Evolutionary conservation across 768 basidiomycete species (phyloP), one percentile per base, ranked within the genome.

Genomic region (Mycena filopes): DNA sequence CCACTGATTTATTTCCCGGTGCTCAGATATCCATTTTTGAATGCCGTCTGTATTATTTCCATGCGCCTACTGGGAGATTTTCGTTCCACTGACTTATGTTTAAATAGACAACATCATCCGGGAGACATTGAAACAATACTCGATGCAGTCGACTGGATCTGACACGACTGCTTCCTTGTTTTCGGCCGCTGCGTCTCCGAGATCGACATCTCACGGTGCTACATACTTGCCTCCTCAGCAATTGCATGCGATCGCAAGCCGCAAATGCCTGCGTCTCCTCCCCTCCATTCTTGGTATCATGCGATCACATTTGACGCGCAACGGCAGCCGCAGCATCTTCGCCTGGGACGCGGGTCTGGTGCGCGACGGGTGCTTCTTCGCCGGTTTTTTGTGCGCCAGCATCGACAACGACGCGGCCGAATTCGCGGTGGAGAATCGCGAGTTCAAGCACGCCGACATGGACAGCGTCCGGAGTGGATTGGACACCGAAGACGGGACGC

Each of bases 281-380:
- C 87, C 88, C 5, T 71, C 75, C 15, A 80, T 88, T 16, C 77
- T 87, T 31, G 76, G 80, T 54, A 84, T 87, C 63, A 74, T 90
- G 33, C 84, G 85, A 65, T 77, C 78, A 8, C 86, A 89, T 69
- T 72, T 87, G 23, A 74, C 77, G 2, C 79, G 77, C 23, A 71
- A 69, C 41, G 66, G 71, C 20, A 70, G 76, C n/a, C n/a, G n/a
- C 23, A 82, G 82, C 15, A 86, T 97, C 69, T 95, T 98, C 73
- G 84, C 84, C 70, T 96, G 91, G 83, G 96, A 98, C 74, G 87
- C 94, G 1, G 90, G 91, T 21, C 83, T 96, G 5, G 88, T 96
- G 56, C 87, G 93, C 21, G 95, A 97, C 71, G 96, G 96, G 4
- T 94, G 91, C 71, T 97, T 91, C 83, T 96, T 91, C 71, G 93